phyloP scores from a whole-genome alignment of 78 protist species.

The slime mould (Dictyostelium discoideum) region dicty_2.7 NC_007090.3:4673001-4673500 shows the following conservation, averaged over 20 bases:
- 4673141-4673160: not conserved
- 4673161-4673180: not conserved
- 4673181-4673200: not conserved
- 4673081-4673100: not conserved
- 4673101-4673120: not conserved
- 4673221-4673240: not conserved
- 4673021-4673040: not conserved
- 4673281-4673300: conserved; percentile 2
- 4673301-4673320: not conserved
- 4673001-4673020: not conserved
- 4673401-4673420: not conserved
- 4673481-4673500: not conserved
- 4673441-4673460: not conserved
- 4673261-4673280: not conserved
- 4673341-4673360: not conserved
- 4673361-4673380: not conserved
- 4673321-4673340: conserved; percentile 9
- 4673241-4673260: not conserved
- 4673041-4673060: not conserved
- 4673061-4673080: not conserved
- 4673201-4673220: not conserved
- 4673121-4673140: not conserved
- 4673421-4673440: not conserved
- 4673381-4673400: not conserved
- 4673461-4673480: not conserved